Base-by-base conservation (phyloP, 371 early-diverging fungal species). In the Phascolomyces articulosus region DNA sequence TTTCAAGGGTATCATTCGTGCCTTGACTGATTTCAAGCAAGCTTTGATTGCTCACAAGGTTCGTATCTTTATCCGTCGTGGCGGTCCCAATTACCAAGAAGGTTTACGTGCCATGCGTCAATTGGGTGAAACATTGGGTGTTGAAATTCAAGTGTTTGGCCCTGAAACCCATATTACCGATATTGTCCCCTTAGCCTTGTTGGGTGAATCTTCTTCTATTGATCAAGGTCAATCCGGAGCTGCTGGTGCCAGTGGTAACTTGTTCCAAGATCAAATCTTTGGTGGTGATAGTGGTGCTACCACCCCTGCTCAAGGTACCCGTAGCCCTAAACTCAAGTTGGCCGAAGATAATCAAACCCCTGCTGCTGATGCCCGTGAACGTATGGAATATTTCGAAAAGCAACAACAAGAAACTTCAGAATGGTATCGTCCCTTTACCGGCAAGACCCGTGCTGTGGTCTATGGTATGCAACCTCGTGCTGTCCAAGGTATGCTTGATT, bases 401-500 rank as follows among this genome's bases (percentile, higher is more conserved):
- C 61, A 62, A 26, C 66, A 72, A 10, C 63, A 67, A 16, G 67
- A 69, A 49, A 60, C 67, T 1, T 62, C 73, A 20, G 82, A 87
- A 55, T 87, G 89, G 85, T 90, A 87, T 74, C 80, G 89, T 49
- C 94, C 96, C 47, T 97, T 98, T 86, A 91, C 93, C n/a, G 78
- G 82, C 68, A 80, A 81, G 69, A 96, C 98, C n/a, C 92, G 96
- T 58, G 85, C 97, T 18, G 94, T 98, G 72, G 92, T 98, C 66
- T 98, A 67, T 34, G 98, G 98, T 67, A 97, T 98, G 98, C 98
- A 98, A 81, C 97, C 97, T 49, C 94, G 96, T 70, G 98, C 98
- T 31, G 96, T 98, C 29, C 98, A 98, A 82, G 98, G 98, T 69
- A 98, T 98, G 98, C 87, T 98, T 26, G 98, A 98, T 84, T 98